These are phyloP conservation scores for Truncatella angustata DNA, from an alignment of 2,329 filamentous ascomycete species.

Conservation along the genomic window DNA sequence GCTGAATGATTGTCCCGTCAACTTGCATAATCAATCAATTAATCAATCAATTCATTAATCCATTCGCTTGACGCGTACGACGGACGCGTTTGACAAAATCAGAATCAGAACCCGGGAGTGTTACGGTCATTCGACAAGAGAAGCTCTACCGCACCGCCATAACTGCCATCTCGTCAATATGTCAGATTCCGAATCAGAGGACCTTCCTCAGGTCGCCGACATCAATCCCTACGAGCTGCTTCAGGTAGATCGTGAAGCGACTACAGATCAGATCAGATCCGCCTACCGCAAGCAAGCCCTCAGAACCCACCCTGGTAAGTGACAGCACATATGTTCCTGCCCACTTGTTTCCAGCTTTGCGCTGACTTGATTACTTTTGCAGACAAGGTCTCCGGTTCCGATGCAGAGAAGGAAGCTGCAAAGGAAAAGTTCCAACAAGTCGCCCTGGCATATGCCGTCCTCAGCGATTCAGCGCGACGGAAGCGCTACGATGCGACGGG, in stretches of 20 bases:
- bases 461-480: conserved; percentile 78
- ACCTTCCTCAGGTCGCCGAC: conserved; percentile 53
- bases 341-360: too few relatives aligned
- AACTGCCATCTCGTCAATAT: not conserved
- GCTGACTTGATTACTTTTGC: not conserved
- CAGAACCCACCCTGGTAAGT: conserved; percentile 76
- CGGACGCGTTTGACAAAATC: not conserved
- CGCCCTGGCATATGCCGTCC: conserved; percentile 89
- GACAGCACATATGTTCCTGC: not conserved
- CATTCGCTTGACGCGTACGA: not conserved
- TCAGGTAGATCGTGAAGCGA: conserved; percentile 67
- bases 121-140: too few relatives aligned
- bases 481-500: conserved; percentile 88
- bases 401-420: conserved; percentile 67
- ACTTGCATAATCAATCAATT: not conserved
- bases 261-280: conserved; percentile 76
- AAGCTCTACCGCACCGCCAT: not conserved
- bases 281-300: conserved; percentile 91
- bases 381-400: conserved; percentile 79
- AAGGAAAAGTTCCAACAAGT: conserved; percentile 84
- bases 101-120: not conserved
- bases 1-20: not conserved
- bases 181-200: conserved; percentile 43
- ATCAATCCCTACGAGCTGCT: conserved; percentile 82
- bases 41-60: not conserved